A percentile compares a stretch with the other conserved stretches of the same genome.
phyloP scores from a whole-genome alignment of 2,329 filamentous ascomycete genomes.

The Xenoacremonium recifei region DNA sequence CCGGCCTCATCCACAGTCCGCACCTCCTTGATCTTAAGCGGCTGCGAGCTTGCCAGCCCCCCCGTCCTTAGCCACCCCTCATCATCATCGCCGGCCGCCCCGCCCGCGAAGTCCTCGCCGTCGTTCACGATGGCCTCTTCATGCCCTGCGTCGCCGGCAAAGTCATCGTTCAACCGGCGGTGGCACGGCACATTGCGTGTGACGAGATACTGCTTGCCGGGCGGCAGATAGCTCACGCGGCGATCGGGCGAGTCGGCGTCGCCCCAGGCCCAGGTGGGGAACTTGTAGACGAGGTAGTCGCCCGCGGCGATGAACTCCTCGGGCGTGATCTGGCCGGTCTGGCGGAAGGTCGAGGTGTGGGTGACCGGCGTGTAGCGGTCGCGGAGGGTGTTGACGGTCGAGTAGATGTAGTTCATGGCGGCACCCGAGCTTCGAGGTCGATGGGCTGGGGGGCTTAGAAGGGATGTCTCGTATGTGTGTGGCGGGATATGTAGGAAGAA shows the following conservation, averaged over 20 bases:
- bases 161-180: constrained; percentile 87
- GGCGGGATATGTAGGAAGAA: not conserved
- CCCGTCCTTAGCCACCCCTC: constrained; percentile 93
- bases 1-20: constrained; percentile 86
- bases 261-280: constrained; percentile 96
- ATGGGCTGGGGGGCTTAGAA: not conserved
- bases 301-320: constrained; percentile 95
- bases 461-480: not conserved
- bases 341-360: constrained; percentile 89
- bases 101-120: constrained; percentile 61
- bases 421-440: not conserved
- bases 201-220: constrained; percentile 91
- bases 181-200: constrained; percentile 94
- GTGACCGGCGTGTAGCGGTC: constrained; percentile 88
- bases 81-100: constrained; percentile 59
- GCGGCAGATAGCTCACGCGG: constrained; percentile 77
- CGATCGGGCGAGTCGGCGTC: constrained; percentile 80
- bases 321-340: constrained; percentile 92
- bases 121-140: constrained; percentile 86
- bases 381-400: constrained; percentile 86
- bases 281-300: constrained; percentile 98
- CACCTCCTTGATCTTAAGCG: constrained; percentile 76
- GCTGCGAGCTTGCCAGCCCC: constrained; percentile 71
- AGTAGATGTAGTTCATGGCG: constrained; percentile 86
- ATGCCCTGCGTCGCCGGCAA: constrained; percentile 81